Conservation (phyloP, 306 rosid species). For the Lupinus albus region DNA sequence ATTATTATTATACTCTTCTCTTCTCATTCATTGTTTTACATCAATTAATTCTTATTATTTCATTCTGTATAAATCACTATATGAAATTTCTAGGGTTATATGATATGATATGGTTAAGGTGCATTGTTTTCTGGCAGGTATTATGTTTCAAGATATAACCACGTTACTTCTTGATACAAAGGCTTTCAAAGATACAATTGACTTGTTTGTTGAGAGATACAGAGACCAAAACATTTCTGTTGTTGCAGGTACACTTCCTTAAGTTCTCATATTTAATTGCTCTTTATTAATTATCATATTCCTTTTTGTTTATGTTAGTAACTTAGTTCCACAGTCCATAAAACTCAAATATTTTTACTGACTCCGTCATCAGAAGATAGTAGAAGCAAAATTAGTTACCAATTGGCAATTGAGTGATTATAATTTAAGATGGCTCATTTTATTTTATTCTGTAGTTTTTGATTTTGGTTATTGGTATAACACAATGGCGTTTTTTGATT, state of each 20-base stretch:
- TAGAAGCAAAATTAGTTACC: slow-evolving; percentile 5
- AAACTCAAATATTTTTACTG: slow-evolving; percentile 2
- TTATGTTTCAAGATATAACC: slow-evolving; percentile 92
- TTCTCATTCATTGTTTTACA: not conserved
- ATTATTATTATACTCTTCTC: not conserved
- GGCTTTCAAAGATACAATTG: slow-evolving; percentile 93
- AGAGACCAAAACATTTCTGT: slow-evolving; percentile 75
- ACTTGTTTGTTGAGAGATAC: slow-evolving; percentile 94
- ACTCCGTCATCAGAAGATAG: slow-evolving; percentile 14
- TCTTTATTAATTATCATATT: not conserved
- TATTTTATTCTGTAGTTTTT: slow-evolving; percentile 7
- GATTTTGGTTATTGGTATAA: not conserved
- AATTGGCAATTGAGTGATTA: slow-evolving; percentile 3
- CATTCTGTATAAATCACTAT: no score
- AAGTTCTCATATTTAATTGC: slow-evolving; percentile 14
- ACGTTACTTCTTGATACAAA: slow-evolving; percentile 85
- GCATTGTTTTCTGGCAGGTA: slow-evolving; percentile 58
- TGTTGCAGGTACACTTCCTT: slow-evolving; percentile 73
- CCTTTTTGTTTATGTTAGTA: slow-evolving; percentile 4
- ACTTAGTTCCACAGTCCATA: slow-evolving; percentile 18
- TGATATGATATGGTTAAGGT: not conserved
- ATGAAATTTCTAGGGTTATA: not conserved
- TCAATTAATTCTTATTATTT: no score
- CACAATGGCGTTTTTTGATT: not conserved
- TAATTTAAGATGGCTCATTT: slow-evolving; percentile 28